phyloP scores from a whole-genome alignment of 2,329 filamentous ascomycete genomes.

The Colletotrichum gloeosporioides region DNA sequence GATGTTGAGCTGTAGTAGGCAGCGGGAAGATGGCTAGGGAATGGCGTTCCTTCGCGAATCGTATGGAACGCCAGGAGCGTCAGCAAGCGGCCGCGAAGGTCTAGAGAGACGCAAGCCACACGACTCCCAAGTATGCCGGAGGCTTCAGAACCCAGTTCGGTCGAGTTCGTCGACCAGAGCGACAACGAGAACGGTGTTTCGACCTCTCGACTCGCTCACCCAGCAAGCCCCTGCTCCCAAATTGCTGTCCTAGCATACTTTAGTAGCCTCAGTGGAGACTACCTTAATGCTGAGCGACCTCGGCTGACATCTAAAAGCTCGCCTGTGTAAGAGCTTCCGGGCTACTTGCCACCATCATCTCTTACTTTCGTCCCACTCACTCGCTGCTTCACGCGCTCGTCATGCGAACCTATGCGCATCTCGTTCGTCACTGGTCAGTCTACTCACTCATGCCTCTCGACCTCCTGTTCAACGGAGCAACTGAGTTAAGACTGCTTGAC shows the following conservation, averaged over 20 bases:
- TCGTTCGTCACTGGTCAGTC: too few relatives aligned
- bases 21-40: neutral
- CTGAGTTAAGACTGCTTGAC: rapidly evolving
- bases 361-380: neutral
- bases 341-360: neutral
- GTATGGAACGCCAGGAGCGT: neutral
- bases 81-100: neutral
- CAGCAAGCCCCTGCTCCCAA: neutral
- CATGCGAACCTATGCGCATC: neutral
- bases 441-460: too few relatives aligned
- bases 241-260: neutral
- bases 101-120: neutral
- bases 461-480: too few relatives aligned
- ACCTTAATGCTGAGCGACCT: too few relatives aligned
- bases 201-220: neutral
- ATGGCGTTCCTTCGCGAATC: neutral
- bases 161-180: too few relatives aligned
- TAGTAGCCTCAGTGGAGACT: too few relatives aligned
- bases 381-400: neutral
- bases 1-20: neutral
- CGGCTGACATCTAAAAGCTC: too few relatives aligned
- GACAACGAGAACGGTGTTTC: too few relatives aligned
- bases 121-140: neutral
- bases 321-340: too few relatives aligned
- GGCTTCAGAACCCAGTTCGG: too few relatives aligned